Conservation (phyloP, 108 stramenopile genomes). For the Phaeodactylum tricornutum region DNA sequence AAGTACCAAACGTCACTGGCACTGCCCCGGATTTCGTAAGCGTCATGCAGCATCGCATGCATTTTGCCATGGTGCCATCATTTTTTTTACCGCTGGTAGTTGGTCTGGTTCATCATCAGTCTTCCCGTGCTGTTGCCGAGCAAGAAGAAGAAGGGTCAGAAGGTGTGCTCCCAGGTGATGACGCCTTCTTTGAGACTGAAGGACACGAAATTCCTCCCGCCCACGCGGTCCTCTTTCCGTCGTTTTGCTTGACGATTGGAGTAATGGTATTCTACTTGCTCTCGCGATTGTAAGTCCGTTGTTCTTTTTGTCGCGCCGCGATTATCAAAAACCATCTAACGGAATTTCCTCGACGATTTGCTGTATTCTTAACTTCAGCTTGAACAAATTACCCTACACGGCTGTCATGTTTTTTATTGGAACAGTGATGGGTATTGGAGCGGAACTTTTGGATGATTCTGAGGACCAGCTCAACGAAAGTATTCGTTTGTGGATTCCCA, state of each 20-base stretch:
- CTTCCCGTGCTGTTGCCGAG: no score
- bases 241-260: constrained; percentile 37
- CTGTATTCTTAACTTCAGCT: no score
- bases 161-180: no score
- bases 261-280: constrained; percentile 38
- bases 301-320: no score
- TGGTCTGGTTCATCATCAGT: no score
- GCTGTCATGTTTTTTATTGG: constrained; percentile 6
- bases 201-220: constrained; percentile 22
- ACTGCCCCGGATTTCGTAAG: no score
- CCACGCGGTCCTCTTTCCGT: constrained; percentile 43
- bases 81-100: no score
- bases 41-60: no score
- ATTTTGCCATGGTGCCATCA: no score
- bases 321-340: no score
- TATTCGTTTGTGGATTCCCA: constrained; percentile 35
- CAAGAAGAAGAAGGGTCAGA: not conserved
- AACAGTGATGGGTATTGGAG: constrained; percentile 5
- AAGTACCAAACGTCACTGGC: no score
- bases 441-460: not conserved
- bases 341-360: not conserved
- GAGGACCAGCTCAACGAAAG: constrained; percentile 1
- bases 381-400: constrained; percentile 9
- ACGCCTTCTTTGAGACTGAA: not conserved
- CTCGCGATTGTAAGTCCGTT: constrained; percentile 8